A percentile compares a stretch with the other conserved stretches of the same genome.
Conservation (phyloP, 2,329 filamentous ascomycete species). For the Claviceps monticola region DNA sequence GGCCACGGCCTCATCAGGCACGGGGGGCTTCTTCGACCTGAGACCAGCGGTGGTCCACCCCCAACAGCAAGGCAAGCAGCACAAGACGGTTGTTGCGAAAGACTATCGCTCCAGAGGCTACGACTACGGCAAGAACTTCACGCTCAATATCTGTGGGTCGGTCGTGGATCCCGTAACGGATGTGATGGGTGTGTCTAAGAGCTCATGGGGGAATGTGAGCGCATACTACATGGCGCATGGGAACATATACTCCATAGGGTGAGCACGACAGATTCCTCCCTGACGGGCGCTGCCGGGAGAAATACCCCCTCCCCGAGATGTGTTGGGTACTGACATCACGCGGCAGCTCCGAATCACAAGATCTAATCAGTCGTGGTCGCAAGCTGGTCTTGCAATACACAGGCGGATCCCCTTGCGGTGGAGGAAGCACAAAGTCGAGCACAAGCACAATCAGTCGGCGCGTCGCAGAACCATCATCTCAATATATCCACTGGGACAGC, state of each 20-base stretch:
- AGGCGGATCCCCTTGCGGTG: slow-evolving; percentile 62
- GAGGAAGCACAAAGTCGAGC: slow-evolving; percentile 28
- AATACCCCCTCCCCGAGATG: not conserved
- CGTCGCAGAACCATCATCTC: not conserved
- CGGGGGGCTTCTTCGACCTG: slow-evolving; percentile 45
- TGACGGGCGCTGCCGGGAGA: no score
- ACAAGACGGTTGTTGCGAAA: slow-evolving; percentile 26
- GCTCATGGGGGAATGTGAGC: slow-evolving; percentile 58
- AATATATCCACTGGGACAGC: not conserved
- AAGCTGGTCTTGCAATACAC: slow-evolving; percentile 68
- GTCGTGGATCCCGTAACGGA: slow-evolving; percentile 53
- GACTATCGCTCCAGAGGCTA: slow-evolving; percentile 56
- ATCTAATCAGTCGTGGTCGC: slow-evolving; percentile 47
- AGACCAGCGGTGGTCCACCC: slow-evolving; percentile 37
- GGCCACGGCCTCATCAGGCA: slow-evolving; percentile 39
- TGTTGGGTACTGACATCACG: not conserved
- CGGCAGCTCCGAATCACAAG: slow-evolving; percentile 31
- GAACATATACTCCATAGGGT: slow-evolving; percentile 64
- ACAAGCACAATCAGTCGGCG: slow-evolving; percentile 6
- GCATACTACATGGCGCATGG: slow-evolving; percentile 58
- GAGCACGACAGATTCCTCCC: slow-evolving; percentile 17
- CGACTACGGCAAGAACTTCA: slow-evolving; percentile 72
- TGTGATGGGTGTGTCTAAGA: slow-evolving; percentile 49
- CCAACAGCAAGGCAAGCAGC: slow-evolving; percentile 29
- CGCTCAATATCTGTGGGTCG: slow-evolving; percentile 65